phyloP scores from a whole-genome alignment of 352 stramenopile species.

The Globisporangium spiculum region DNA sequence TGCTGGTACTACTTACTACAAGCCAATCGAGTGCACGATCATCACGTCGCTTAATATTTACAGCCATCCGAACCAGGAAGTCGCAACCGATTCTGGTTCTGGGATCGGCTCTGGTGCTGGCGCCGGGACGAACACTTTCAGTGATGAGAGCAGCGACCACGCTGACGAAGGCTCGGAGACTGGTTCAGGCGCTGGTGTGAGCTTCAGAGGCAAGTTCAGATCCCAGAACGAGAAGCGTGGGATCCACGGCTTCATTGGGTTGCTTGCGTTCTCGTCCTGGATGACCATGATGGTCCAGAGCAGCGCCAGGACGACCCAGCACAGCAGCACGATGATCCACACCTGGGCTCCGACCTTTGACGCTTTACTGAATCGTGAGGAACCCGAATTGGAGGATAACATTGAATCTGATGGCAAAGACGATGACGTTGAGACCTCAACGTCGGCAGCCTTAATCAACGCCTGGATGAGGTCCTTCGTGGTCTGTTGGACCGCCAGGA shows the following conservation, averaged over 20 bases:
- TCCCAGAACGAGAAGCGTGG: constrained; percentile 11
- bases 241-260: constrained; percentile 7
- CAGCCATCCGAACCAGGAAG: constrained; percentile 7
- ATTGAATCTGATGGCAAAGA: background rate
- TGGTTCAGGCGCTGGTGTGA: background rate
- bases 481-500: constrained; percentile 10
- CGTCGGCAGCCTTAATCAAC: constrained; percentile 8
- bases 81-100: background rate
- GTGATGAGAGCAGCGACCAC: constrained; percentile 7
- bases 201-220: background rate
- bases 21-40: background rate
- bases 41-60: background rate
- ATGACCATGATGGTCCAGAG: constrained; percentile 12
- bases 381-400: background rate
- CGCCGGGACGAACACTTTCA: constrained; percentile 4
- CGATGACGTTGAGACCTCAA: background rate
- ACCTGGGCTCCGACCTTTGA: constrained; percentile 2
- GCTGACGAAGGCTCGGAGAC: background rate
- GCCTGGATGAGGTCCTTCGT: constrained; percentile 9
- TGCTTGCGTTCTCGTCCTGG: constrained; percentile 6
- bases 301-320: constrained; percentile 11
- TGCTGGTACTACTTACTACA: background rate
- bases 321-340: constrained; percentile 11
- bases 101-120: background rate
- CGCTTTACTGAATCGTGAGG: background rate